Evolutionary conservation across 306 rosid species (phyloP).

Genomic region (Trifolium fragiferum): DNA sequence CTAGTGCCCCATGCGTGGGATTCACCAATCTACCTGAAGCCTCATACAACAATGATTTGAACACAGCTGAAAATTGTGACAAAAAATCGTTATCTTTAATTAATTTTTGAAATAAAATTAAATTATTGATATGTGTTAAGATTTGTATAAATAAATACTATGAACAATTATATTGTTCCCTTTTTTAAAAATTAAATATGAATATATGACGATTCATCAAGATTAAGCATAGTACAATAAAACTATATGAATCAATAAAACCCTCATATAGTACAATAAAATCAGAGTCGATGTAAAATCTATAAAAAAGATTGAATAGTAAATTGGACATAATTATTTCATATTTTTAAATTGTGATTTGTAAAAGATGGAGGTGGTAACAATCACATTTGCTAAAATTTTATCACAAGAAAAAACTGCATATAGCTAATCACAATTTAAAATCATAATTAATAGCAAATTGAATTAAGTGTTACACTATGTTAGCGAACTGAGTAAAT

Average conservation of each 20-base stretch:
- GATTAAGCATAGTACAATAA: background rate
- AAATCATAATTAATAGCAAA: background rate
- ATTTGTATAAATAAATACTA: too few relatives aligned
- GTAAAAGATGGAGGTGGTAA: background rate
- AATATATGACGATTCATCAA: background rate
- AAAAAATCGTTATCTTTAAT: background rate
- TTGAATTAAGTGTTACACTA: too few relatives aligned
- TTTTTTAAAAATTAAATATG: too few relatives aligned
- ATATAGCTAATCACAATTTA: background rate
- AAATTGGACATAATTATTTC: background rate
- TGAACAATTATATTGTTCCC: too few relatives aligned
- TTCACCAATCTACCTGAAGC: conserved; percentile 73
- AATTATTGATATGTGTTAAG: too few relatives aligned
- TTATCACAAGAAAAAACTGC: background rate
- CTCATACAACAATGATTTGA: conserved; percentile 68
- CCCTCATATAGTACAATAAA: too few relatives aligned
- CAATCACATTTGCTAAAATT: background rate
- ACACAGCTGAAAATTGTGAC: conserved; percentile 46
- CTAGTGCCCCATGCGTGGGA: conserved; percentile 70
- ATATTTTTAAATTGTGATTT: background rate
- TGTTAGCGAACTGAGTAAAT: background rate
- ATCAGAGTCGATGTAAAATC: background rate
- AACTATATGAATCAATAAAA: background rate
- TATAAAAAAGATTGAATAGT: background rate
- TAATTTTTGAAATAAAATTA: too few relatives aligned